Base-by-base conservation (phyloP, 495 filamentous ascomycete species). In the Penicillium argentinense region DNA sequence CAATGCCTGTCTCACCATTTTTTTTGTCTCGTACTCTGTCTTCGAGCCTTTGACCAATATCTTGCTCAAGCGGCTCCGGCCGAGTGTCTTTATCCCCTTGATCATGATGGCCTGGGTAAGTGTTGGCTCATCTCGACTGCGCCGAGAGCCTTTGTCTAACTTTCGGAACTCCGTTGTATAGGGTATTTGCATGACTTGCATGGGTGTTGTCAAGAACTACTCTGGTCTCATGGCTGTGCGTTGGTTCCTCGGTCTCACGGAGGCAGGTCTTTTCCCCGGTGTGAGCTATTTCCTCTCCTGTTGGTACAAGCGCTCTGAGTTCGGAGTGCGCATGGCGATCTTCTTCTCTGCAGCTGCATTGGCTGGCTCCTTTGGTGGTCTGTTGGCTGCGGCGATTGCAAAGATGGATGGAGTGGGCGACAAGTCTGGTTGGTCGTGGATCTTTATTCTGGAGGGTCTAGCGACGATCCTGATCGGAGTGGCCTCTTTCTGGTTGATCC, bases 281-380 rank as follows among this genome's bases (percentile, higher is more conserved):
- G 81, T 96, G 5, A 89, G 87, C 56, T 95, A 91, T 62, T 95
- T 92, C 61, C 73, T 96, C 2, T 88, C 85, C 0, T 91, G 88
- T 66, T 93, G 89, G 83, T 95, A 95, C 59, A 88, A 81, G 59
- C 81, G 91, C 6, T 77, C 74, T 29, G 90, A 96, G 47, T 85
- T 95, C 40, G 90, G 90, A 26, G 74, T 87, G 12, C 75, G 82
- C 6, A 79, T 82, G 56, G 91, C 91, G 26, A 87, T 96, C 42
- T 97, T 97, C 75, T 96, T 95, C 70, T 90, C 86, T 4, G 87
- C 90, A 0, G 91, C 90, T 0, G 88, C 90, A 2, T 60, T 95
- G 0, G 85, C 88, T 2, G 91, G 91, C 0, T 91, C 88, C 1
- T 96, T 95, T 45, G 90, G 90, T 39, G 57, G 57, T 1, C 23